Percentiles rank a stretch among this genome's conserved stretches.
phyloP scores from a whole-genome alignment of 2,329 filamentous ascomycete species.

The Leptographium galeiforme region DNA sequence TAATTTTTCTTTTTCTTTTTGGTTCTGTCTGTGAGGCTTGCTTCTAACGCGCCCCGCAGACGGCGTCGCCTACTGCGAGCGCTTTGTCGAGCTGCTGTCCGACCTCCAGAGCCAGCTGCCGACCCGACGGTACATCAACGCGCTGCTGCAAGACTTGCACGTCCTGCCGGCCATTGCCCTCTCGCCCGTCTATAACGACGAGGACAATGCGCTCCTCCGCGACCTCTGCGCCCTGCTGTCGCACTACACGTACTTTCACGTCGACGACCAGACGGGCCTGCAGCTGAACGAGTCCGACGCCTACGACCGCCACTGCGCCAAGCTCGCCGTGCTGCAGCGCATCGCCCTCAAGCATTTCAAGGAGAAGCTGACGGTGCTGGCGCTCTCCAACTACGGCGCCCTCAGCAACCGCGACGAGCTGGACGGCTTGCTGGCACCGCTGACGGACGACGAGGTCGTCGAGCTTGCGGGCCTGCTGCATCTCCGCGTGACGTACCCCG shows the following conservation, averaged over 20 bases:
- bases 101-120: slow-evolving; percentile 90
- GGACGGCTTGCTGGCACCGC: slow-evolving; percentile 54
- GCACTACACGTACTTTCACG: slow-evolving; percentile 78
- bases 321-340: slow-evolving; percentile 67
- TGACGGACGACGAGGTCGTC: slow-evolving; percentile 63
- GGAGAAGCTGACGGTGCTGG: slow-evolving; percentile 79
- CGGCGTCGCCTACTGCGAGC: slow-evolving; percentile 71
- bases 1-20: too few species aligned
- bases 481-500: slow-evolving; percentile 73
- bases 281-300: slow-evolving; percentile 60
- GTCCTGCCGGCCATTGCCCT: slow-evolving; percentile 63
- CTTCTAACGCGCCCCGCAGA: slow-evolving; percentile 26
- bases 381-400: slow-evolving; percentile 82
- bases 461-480: slow-evolving; percentile 57
- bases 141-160: slow-evolving; percentile 74
- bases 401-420: slow-evolving; percentile 73
- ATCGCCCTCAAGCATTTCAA: slow-evolving; percentile 71
- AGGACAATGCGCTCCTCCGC: slow-evolving; percentile 62
- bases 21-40: not conserved
- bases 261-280: slow-evolving; percentile 79
- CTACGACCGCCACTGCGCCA: slow-evolving; percentile 66
- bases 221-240: slow-evolving; percentile 69
- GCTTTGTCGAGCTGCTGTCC: slow-evolving; percentile 81
- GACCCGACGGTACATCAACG: slow-evolving; percentile 86
- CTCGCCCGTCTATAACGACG: slow-evolving; percentile 64